These are phyloP conservation scores for Backusella circina DNA, from an alignment of 192 early-diverging fungal genomes.

Conservation along the genomic window DNA sequence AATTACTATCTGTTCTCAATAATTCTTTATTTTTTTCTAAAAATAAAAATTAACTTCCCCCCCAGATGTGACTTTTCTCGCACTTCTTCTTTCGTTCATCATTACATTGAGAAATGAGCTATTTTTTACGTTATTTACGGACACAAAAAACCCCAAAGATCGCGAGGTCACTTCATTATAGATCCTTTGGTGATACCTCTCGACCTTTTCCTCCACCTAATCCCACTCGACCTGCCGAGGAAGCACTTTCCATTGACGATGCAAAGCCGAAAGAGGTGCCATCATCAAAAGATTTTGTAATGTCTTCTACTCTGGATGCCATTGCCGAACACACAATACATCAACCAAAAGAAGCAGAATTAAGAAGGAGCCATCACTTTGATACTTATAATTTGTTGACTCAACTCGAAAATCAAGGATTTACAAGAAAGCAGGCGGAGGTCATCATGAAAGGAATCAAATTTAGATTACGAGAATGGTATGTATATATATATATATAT, in stretches of 20 bases:
- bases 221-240: slow-evolving; percentile 18
- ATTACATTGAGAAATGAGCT: background rate
- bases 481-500: slow-evolving; percentile 10
- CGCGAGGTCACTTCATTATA: background rate
- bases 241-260: background rate
- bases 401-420: slow-evolving; percentile 61
- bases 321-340: background rate
- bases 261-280: background rate
- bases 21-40: background rate
- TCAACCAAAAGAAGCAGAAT: background rate
- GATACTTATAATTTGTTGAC: slow-evolving; percentile 75
- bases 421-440: slow-evolving; percentile 68
- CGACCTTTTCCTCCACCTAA: slow-evolving; percentile 18
- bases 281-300: background rate
- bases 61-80: background rate
- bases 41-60: background rate
- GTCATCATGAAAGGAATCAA: slow-evolving; percentile 75
- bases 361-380: slow-evolving; percentile 53
- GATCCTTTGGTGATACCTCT: slow-evolving; percentile 1
- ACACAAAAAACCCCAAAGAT: background rate
- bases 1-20: no score
- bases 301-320: slow-evolving; percentile 14
- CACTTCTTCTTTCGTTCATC: background rate
- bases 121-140: background rate
- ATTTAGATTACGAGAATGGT: slow-evolving; percentile 62